Evolutionary conservation across 208 protist genomes (phyloP).

Genomic region (Trypanosoma melophagium): DNA sequence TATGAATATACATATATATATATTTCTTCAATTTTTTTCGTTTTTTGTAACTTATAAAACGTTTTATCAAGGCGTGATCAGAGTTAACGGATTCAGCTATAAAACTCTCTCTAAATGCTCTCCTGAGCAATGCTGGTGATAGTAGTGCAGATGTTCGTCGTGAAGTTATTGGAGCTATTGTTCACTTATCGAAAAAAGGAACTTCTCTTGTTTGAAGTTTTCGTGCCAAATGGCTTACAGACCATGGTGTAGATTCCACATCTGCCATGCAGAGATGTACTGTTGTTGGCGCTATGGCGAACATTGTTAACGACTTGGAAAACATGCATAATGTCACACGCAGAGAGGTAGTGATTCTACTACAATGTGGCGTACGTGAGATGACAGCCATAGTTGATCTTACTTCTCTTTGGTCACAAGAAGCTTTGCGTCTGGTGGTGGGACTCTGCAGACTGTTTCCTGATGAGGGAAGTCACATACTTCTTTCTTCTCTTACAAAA

Average conservation of each 20-base stretch:
- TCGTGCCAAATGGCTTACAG: slow-evolving; percentile 1
- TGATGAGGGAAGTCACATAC: background rate
- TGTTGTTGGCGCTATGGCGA: slow-evolving; percentile 10
- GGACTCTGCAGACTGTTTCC: slow-evolving; percentile 25
- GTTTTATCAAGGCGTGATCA: background rate
- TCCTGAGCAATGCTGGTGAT: slow-evolving; percentile 3
- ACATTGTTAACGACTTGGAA: background rate
- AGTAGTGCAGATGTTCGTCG: background rate
- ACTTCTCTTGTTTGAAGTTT: background rate
- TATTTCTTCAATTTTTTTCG: background rate
- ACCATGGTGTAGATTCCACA: slow-evolving; percentile 1
- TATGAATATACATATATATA: background rate
- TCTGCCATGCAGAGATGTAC: background rate
- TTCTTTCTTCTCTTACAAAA: slow-evolving; percentile 11
- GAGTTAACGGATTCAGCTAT: background rate
- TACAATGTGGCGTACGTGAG: slow-evolving; percentile 17
- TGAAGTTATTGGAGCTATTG: slow-evolving; percentile 13
- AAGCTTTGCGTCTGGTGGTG: slow-evolving; percentile 28
- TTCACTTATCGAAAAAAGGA: slow-evolving; percentile 2
- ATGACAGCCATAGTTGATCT: slow-evolving; percentile 26
- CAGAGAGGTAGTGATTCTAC: slow-evolving; percentile 4
- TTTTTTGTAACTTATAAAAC: background rate
- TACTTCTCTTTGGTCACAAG: slow-evolving; percentile 24
- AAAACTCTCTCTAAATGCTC: background rate
- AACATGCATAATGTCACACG: no score